phyloP scores from a whole-genome alignment of 1,284 basidiomycete genomes.

The Boletellus deceptivus region DNA sequence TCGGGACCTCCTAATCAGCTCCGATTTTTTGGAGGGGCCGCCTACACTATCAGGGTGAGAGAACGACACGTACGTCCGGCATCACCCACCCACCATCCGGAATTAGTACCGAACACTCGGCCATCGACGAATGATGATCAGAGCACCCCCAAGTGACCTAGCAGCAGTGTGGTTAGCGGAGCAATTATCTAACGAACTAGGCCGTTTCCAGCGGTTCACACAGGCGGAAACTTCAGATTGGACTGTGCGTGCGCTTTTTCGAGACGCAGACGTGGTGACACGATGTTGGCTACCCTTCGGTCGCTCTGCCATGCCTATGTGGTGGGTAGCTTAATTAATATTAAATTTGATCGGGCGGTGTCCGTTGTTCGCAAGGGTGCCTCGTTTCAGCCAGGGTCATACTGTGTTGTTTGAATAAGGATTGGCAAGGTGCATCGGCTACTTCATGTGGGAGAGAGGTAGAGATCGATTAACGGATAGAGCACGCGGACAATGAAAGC shows the following conservation, averaged over 20 bases:
- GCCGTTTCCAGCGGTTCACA: neutral
- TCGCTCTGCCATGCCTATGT: neutral
- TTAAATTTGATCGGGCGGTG: slow-evolving; percentile 6
- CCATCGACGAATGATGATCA: neutral
- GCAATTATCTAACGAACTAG: neutral
- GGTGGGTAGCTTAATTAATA: neutral
- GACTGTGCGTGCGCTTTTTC: neutral
- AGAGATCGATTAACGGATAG: neutral
- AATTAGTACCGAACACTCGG: neutral
- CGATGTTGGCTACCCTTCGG: neutral
- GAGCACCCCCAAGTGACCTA: neutral
- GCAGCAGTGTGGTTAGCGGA: neutral
- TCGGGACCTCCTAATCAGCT: neutral
- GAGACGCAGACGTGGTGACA: neutral
- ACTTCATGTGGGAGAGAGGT: neutral
- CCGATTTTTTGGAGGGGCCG: too few relatives aligned
- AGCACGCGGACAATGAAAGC: slow-evolving; percentile 4
- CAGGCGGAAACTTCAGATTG: neutral
- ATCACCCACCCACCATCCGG: neutral
- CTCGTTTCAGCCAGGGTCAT: neutral
- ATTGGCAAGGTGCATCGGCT: neutral
- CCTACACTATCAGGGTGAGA: neutral
- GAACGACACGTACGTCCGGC: neutral
- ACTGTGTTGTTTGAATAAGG: slow-evolving; percentile 5
- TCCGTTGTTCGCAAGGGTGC: neutral